Evolutionary conservation across 2,329 filamentous ascomycete species (phyloP).

Genomic region (Colletotrichum simmondsii): DNA sequence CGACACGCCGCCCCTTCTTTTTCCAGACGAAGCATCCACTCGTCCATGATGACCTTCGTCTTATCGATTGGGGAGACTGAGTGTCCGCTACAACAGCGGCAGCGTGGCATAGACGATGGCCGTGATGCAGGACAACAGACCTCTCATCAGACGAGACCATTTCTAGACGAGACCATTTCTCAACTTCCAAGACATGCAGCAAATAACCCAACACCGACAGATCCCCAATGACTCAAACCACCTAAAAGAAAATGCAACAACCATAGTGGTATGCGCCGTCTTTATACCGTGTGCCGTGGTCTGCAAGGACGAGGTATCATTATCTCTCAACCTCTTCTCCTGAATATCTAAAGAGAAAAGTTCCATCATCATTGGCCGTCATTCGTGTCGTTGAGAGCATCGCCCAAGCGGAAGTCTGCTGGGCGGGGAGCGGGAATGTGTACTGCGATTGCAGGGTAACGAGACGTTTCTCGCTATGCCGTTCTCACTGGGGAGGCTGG

Average conservation of each 20-base stretch:
- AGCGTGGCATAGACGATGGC: constrained; percentile 1
- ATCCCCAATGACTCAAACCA: constrained; percentile 31
- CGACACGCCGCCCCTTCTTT: not conserved
- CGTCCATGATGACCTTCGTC: not conserved
- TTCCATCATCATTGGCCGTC: constrained; percentile 37
- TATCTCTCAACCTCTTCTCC: constrained; percentile 31
- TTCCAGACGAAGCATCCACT: constrained; percentile 4
- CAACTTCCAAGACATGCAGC: constrained; percentile 32
- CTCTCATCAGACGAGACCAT: constrained; percentile 3
- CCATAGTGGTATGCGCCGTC: constrained; percentile 32
- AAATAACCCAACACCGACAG: constrained; percentile 31
- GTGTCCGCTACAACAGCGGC: not conserved
- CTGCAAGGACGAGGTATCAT: constrained; percentile 30
- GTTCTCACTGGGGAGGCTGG: constrained; percentile 73
- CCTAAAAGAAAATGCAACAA: constrained; percentile 34
- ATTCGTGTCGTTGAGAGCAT: constrained; percentile 33
- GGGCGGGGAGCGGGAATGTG: constrained; percentile 21
- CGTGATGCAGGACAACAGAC: constrained; percentile 15
- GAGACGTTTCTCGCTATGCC: constrained; percentile 21
- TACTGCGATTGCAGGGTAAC: constrained; percentile 29
- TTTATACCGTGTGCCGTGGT: constrained; percentile 29
- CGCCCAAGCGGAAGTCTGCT: constrained; percentile 20
- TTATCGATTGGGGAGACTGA: not conserved
- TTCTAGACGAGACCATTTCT: constrained; percentile 15
- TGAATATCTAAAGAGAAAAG: constrained; percentile 36